Evolutionary conservation across 495 filamentous ascomycete species (phyloP).

Genomic region (Aspergillus coremiiformis): DNA sequence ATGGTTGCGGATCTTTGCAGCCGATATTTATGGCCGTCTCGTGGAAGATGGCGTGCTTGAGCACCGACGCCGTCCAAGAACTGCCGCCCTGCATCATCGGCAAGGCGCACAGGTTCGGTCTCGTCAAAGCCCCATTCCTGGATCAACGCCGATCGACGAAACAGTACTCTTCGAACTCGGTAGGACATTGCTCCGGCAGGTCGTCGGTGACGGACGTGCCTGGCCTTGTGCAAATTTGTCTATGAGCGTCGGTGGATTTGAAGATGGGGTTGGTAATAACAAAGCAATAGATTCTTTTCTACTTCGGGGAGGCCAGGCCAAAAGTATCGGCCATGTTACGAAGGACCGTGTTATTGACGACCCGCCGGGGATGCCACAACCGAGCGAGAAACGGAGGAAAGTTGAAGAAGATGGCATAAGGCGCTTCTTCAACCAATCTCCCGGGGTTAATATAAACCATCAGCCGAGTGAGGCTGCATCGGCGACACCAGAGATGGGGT

Average conservation of each 20-base stretch:
- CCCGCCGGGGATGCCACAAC: not conserved
- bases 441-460: slow-evolving; percentile 2
- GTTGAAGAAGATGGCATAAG: slow-evolving; percentile 27
- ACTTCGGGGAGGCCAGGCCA: slow-evolving; percentile 68
- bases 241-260: slow-evolving; percentile 79
- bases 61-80: slow-evolving; percentile 77
- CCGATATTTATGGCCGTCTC: slow-evolving; percentile 83
- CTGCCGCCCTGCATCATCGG: slow-evolving; percentile 74
- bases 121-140: slow-evolving; percentile 67
- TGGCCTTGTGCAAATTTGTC: slow-evolving; percentile 88
- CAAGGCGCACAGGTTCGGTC: slow-evolving; percentile 63
- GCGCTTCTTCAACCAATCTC: slow-evolving; percentile 28
- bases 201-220: slow-evolving; percentile 64
- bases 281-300: slow-evolving; percentile 80
- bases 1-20: slow-evolving; percentile 88
- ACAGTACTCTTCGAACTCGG: slow-evolving; percentile 67
- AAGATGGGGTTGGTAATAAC: slow-evolving; percentile 78
- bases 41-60: slow-evolving; percentile 90
- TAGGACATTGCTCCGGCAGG: slow-evolving; percentile 65
- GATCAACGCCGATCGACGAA: slow-evolving; percentile 65
- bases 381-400: slow-evolving; percentile 29
- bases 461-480: slow-evolving; percentile 3
- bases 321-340: slow-evolving; percentile 28
- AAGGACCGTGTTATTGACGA: slow-evolving; percentile 12
- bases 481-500: not conserved